Conservation (phyloP, 106 monocot species). For the Allium fistulosum region DNA sequence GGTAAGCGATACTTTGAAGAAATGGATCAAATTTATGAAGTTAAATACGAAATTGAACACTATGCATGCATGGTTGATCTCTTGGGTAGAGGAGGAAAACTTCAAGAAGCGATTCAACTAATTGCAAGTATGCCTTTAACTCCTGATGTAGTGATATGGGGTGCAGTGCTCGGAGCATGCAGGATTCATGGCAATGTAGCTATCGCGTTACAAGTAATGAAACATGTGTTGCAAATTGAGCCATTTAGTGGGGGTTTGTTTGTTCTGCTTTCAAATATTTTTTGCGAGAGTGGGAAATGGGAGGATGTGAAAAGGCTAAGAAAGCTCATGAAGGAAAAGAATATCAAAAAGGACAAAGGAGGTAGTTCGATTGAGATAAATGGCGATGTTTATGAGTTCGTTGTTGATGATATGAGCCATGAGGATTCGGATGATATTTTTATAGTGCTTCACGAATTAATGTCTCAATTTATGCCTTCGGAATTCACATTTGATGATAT, state of each 20-base stretch:
- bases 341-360: constrained; percentile 39
- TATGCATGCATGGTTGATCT: constrained; percentile 85
- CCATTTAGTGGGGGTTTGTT: constrained; percentile 34
- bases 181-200: constrained; percentile 49
- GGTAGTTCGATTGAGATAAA: constrained; percentile 47
- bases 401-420: constrained; percentile 43
- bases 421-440: constrained; percentile 24
- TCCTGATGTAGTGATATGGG: constrained; percentile 66
- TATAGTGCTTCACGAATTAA: constrained; percentile 14
- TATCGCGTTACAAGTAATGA: constrained; percentile 40
- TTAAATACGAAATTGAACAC: constrained; percentile 51
- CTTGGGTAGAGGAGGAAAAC: constrained; percentile 37
- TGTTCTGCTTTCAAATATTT: constrained; percentile 54
- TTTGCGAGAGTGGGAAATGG: constrained; percentile 29
- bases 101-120: constrained; percentile 33
- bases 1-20: constrained; percentile 45
- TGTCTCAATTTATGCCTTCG: constrained; percentile 18
- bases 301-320: constrained; percentile 35
- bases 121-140: constrained; percentile 54
- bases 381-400: constrained; percentile 18
- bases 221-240: constrained; percentile 46
- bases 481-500: neutral
- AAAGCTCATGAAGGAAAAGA: constrained; percentile 40
- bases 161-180: constrained; percentile 64
- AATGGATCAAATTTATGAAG: constrained; percentile 34